Conservation (phyloP, 768 basidiomycete genomes). For the Suillus weaverae region DNA sequence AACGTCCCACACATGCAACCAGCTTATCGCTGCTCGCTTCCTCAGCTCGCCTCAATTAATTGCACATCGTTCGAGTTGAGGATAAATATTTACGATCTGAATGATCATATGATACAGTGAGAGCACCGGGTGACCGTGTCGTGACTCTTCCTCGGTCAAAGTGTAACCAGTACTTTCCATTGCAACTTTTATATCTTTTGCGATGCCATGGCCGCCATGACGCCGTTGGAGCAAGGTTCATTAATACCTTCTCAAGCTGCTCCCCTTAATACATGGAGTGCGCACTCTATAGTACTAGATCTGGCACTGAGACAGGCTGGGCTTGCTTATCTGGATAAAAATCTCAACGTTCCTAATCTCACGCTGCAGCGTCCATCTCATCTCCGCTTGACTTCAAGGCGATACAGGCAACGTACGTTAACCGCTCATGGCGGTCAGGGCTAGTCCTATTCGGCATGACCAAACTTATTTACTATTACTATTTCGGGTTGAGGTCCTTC, state of each 20-base stretch:
- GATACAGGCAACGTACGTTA: not conserved
- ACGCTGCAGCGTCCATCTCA: not conserved
- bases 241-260: not conserved
- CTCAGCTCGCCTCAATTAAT: not conserved
- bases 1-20: not conserved
- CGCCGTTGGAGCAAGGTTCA: not conserved
- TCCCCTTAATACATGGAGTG: not conserved
- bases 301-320: not conserved
- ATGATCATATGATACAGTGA: not conserved
- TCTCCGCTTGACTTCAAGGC: not conserved
- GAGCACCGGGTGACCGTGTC: not conserved
- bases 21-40: constrained; percentile 5
- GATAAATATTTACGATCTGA: not conserved
- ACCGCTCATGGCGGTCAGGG: not conserved
- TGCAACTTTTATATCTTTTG: not conserved
- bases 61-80: not conserved
- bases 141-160: not conserved
- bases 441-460: not conserved
- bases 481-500: not conserved
- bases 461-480: not conserved
- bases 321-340: not conserved
- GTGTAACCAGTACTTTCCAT: not conserved
- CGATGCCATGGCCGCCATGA: not conserved
- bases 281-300: not conserved
- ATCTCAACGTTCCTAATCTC: not conserved